These are phyloP conservation scores for Colletotrichum gloeosporioides DNA, from an alignment of 2,329 filamentous ascomycete genomes.

Conservation along the genomic window DNA sequence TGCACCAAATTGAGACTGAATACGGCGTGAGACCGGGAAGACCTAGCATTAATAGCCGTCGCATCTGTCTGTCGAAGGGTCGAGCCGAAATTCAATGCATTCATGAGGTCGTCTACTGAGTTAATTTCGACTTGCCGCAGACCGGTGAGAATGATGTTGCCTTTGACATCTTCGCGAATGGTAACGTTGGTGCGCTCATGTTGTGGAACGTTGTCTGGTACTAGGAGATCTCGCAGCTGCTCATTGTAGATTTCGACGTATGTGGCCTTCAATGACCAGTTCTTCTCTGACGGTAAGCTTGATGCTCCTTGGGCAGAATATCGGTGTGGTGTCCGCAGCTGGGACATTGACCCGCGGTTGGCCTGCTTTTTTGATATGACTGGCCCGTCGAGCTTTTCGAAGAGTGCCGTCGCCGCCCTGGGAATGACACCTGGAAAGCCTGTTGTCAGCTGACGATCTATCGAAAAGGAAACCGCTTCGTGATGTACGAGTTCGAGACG, in stretches of 20 bases:
- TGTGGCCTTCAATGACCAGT: constrained; percentile 91
- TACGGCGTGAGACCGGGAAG: constrained; percentile 95
- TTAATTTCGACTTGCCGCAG: constrained; percentile 88
- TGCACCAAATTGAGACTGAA: constrained; percentile 95
- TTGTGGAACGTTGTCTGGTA: constrained; percentile 73
- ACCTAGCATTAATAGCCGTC: constrained; percentile 96
- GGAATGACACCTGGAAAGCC: constrained; percentile 81
- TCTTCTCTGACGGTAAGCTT: constrained; percentile 65
- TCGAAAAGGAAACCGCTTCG: neutral
- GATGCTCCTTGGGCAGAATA: constrained; percentile 66
- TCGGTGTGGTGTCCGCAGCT: constrained; percentile 79
- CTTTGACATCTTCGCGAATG: constrained; percentile 93
- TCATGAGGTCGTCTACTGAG: constrained; percentile 88
- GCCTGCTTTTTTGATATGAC: constrained; percentile 58
- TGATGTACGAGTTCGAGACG: neutral
- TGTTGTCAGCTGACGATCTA: neutral
- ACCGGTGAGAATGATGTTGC: constrained; percentile 92
- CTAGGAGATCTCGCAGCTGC: constrained; percentile 85
- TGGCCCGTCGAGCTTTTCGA: constrained; percentile 84
- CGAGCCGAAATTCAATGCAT: constrained; percentile 89
- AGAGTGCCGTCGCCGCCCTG: constrained; percentile 83
- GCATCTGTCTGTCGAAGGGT: constrained; percentile 95
- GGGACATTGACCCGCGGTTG: constrained; percentile 74
- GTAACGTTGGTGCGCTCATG: constrained; percentile 80
- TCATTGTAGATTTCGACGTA: constrained; percentile 99